Base-by-base conservation (phyloP, 2,329 filamentous ascomycete species). In the Pestalotiopsis sp. region DNA sequence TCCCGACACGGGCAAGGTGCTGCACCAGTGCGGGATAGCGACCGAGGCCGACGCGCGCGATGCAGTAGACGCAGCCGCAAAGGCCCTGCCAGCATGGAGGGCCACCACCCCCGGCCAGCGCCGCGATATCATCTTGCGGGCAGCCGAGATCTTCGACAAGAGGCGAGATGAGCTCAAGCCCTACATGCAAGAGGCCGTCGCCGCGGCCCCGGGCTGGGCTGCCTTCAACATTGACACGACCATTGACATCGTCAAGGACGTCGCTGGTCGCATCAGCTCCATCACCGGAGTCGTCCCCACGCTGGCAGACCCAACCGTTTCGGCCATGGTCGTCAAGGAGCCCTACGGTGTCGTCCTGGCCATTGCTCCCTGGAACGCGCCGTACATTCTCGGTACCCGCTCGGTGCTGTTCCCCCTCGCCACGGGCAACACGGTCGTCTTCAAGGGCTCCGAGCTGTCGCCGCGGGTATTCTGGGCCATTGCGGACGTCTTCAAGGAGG, bases 281-380 rank as follows among this genome's bases (percentile, higher is more conserved):
- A 73, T 81, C 45, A 69, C 70, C 60, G 81, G 78, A 31, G 75
- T 70, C 23, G 75, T 81, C 17, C 78, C 80, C 4, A 71, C 72
- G 2, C 75, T 76, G 0, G 71, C 70, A 4, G 71, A 85, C 9
- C 83, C 87, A 58, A 87, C 84, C 0, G 83, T 84, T 40, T 83
- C 80, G 40, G 89, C 89, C 0, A 81, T 93, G 70, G 80, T 93
- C 3, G 82, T 87, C 71, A 91, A 90, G 77, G 90, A 92, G 77
- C 90, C 91, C 0, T 90, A 87, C 73, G 91, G 91, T 3, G 90
- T 92, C 9, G 83, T 91, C 36, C 78, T 92, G 59, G 87, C 85
- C 5, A 92, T 92, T 75, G 90, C 89, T 4, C 90, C 91, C 5
- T 93, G 91, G 91, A 84, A 85, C 56, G 83, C 82, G 0, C 78